Evolutionary conservation across 352 stramenopile species (phyloP), one percentile per base, ranked within the genome.

Genomic region (Phytopythium vexans): DNA sequence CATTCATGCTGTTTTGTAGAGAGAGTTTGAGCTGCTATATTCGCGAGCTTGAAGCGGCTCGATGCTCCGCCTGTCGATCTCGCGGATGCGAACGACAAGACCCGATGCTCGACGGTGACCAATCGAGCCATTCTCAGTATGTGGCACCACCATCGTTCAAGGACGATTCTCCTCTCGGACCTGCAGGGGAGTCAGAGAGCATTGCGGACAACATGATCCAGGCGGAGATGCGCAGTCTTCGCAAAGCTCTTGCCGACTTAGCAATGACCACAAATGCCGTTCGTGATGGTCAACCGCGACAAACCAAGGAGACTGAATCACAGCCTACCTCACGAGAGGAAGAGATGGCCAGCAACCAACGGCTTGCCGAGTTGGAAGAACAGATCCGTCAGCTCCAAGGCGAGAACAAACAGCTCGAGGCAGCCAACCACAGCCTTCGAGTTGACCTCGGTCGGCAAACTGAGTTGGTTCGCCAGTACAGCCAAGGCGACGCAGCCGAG

Each of bases 1-100:
- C 15, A 36, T 12, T 35, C 8, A 39, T 12, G 8, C 1, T 38
- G 11, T 8, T 34, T 4, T 48, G 32, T 44, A 76, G 68, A 16
- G 72, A 78, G 38, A 87, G 66, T 5, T 41, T 88, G 12, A 77
- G 63, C 36, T 48, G 53, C 46, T 86, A 91, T 62, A 84, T 89
- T 52, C 68, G 44, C 3, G 57, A 77, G 32, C 52, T 89, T 0
- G 72, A 89, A 34, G 56, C 21, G 16, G 41, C 54, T 21, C 49
- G 34, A 32, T 78, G 63, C 36, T 11, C 48, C 9, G 40, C 34
- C 3, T 70, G 62, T 15, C 52, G 44, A 15, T 49, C 43, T 9
- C 44, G 46, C 1, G 27, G 16, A 40, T 11, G 9, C 12, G 11
- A 31, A 37, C 9, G 31, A 35, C 6, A 8, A 54, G 10, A 2